A percentile compares a stretch with the other conserved stretches of the same genome.
Conservation (phyloP, 2,329 filamentous ascomycete species). For the Cladophialophora exuberans region DNA sequence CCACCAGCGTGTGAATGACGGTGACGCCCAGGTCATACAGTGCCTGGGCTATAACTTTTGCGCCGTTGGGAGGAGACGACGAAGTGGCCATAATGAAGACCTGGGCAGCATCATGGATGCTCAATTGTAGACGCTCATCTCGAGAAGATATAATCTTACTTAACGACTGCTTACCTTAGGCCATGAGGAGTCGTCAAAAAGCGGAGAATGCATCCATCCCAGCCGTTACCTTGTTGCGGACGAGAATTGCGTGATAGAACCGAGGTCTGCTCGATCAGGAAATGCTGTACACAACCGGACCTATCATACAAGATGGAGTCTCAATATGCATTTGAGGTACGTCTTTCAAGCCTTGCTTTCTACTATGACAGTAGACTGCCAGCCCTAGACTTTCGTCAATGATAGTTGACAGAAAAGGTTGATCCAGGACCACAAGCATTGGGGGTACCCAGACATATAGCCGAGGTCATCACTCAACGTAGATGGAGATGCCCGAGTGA, state of each 20-base stretch:
- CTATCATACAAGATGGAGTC: too few relatives aligned
- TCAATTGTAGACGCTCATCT: not conserved
- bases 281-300: not conserved
- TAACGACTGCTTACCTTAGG: too few relatives aligned
- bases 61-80: constrained; percentile 39
- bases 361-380: too few relatives aligned
- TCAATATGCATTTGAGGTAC: too few relatives aligned
- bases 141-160: not conserved
- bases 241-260: constrained; percentile 9
- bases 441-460: too few relatives aligned
- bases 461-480: too few relatives aligned
- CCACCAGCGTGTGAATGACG: constrained; percentile 58
- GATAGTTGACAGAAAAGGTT: too few relatives aligned
- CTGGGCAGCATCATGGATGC: not conserved
- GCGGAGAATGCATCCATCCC: constrained; percentile 1
- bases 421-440: too few relatives aligned
- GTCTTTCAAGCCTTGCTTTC: too few relatives aligned
- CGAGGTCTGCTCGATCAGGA: constrained; percentile 6
- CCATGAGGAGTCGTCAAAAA: not conserved
- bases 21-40: constrained; percentile 54
- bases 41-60: constrained; percentile 53
- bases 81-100: not conserved
- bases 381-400: too few relatives aligned
- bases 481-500: too few relatives aligned
- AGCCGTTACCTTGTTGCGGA: too few relatives aligned